A percentile compares a stretch with the other conserved stretches of the same genome.
These are phyloP conservation scores for Paramyrothecium sp. DNA, from an alignment of 2,329 filamentous ascomycete species.

Conservation along the genomic window DNA sequence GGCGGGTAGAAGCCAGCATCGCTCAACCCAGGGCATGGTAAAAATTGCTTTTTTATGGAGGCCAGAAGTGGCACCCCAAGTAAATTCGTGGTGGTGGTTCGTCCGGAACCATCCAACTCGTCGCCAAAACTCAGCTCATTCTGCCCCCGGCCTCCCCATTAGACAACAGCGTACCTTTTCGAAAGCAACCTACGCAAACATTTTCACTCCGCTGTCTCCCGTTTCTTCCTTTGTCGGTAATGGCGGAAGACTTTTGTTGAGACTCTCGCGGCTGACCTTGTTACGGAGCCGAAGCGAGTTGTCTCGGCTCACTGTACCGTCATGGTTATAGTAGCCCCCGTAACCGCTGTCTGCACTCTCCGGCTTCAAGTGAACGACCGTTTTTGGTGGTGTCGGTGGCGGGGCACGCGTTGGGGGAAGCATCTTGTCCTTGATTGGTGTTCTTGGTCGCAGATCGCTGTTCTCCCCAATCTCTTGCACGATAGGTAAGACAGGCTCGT, in stretches of 20 bases:
- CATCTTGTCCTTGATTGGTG: conserved; percentile 37
- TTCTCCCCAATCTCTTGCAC: conserved; percentile 88
- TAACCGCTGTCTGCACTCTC: conserved; percentile 49
- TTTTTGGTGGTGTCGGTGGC: conserved; percentile 33
- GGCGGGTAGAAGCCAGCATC: too few relatives aligned
- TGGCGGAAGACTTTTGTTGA: conserved; percentile 60
- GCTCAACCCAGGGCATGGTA: conserved; percentile 9
- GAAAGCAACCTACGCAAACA: conserved; percentile 28
- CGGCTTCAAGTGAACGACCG: conserved; percentile 31
- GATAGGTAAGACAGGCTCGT: conserved; percentile 65
- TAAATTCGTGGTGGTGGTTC: not conserved
- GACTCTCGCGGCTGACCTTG: conserved; percentile 51
- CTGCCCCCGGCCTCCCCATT: conserved; percentile 3
- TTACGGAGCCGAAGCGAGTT: conserved; percentile 29
- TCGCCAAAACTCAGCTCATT: not conserved
- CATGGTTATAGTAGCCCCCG: conserved; percentile 32
- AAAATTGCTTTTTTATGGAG: conserved; percentile 1
- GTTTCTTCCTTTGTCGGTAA: conserved; percentile 40
- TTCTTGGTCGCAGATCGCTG: conserved; percentile 40
- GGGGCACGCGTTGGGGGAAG: conserved; percentile 43
- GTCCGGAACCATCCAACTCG: not conserved
- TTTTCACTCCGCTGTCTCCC: conserved; percentile 22
- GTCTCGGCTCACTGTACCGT: conserved; percentile 26
- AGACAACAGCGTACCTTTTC: conserved; percentile 15
- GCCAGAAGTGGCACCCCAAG: not conserved